These are phyloP conservation scores for Hippophae rhamnoides DNA, from an alignment of 306 rosid species.

Conservation along the genomic window DNA sequence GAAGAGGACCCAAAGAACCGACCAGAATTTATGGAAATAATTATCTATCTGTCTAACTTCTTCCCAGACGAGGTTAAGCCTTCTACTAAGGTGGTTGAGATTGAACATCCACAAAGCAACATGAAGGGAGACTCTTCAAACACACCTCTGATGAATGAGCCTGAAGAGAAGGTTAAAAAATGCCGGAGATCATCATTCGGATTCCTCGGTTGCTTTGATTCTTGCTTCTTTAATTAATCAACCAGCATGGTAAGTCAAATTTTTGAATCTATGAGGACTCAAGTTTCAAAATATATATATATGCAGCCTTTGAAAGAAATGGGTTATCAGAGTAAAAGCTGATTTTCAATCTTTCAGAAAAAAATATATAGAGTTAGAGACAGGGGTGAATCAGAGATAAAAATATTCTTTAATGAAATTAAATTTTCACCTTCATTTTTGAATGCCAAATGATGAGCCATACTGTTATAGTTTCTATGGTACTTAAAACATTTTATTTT, in stretches of 20 bases:
- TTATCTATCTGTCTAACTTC: constrained; percentile 11
- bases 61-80: constrained; percentile 4
- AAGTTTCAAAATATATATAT: no score
- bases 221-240: constrained; percentile 14
- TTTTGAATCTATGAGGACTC: no score
- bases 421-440: no score
- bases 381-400: no score
- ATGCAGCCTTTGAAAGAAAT: no score
- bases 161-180: constrained; percentile 4
- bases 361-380: no score
- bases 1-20: constrained; percentile 39
- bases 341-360: no score
- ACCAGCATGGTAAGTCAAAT: constrained; percentile 1
- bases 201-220: constrained; percentile 16
- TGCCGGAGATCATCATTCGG: constrained; percentile 1
- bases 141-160: background rate
- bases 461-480: no score
- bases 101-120: constrained; percentile 7
- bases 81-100: constrained; percentile 7
- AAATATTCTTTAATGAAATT: no score
- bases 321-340: no score
- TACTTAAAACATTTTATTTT: no score
- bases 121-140: background rate
- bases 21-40: constrained; percentile 45
- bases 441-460: no score